Percentiles rank a stretch among this genome's conserved stretches.
Evolutionary conservation across 192 early-diverging fungal species (phyloP).

Genomic region (Allomyces arbusculus): DNA sequence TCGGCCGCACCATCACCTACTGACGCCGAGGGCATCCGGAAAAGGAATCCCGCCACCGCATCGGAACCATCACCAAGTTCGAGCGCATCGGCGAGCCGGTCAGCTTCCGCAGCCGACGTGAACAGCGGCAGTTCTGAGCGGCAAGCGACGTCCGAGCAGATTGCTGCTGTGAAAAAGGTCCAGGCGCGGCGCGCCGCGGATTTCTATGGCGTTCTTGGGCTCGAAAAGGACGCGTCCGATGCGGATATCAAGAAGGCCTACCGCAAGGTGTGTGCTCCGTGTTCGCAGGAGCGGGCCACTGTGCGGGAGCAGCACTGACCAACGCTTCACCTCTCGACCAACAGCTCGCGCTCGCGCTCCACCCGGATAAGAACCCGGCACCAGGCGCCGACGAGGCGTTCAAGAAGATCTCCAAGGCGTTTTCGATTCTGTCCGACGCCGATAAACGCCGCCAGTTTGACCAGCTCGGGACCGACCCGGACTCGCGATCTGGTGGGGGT

Average conservation of each 20-base stretch:
- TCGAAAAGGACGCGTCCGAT: conserved; percentile 55
- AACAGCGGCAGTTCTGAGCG: conserved; percentile 13
- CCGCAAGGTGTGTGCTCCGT: conserved; percentile 41
- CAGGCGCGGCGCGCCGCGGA: conserved; percentile 42
- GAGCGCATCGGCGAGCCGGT: conserved; percentile 7
- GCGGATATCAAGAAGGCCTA: conserved; percentile 83
- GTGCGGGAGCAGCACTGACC: too few relatives aligned
- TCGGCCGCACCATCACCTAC: conserved; percentile 6
- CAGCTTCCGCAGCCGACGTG: background rate
- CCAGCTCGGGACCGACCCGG: conserved; percentile 55
- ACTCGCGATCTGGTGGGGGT: conserved; percentile 16
- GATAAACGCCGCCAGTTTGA: conserved; percentile 75
- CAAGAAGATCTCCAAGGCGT: conserved; percentile 84
- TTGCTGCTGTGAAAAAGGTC: conserved; percentile 54
- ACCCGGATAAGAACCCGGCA: conserved; percentile 89
- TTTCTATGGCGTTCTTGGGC: conserved; percentile 62
- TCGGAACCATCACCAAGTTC: conserved; percentile 7
- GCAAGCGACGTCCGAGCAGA: conserved; percentile 58
- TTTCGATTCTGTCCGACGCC: conserved; percentile 64
- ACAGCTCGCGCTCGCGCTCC: conserved; percentile 73
- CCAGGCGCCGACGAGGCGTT: conserved; percentile 93
- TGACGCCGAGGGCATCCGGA: conserved; percentile 7
- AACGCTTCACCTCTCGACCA: too few relatives aligned
- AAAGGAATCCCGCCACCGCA: conserved; percentile 4
- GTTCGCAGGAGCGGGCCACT: too few relatives aligned